Base-by-base conservation (phyloP, 176 grass and related monocot genomes). In the Lolium multiflorum region DNA sequence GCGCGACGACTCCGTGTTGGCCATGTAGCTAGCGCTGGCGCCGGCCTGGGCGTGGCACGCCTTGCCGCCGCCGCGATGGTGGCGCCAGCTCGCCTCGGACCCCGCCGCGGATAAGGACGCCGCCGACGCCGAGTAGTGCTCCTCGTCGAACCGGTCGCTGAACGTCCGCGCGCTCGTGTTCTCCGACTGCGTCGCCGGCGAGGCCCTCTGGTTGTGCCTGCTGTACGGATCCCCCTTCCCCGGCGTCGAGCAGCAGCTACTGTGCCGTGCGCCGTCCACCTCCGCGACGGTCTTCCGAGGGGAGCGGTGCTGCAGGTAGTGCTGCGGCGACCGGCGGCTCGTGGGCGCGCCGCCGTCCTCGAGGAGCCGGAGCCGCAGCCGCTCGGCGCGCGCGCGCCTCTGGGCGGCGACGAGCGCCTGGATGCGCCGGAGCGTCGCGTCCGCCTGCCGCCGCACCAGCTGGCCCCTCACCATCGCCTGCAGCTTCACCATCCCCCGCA, bases 381-480 rank as follows among this genome's bases (percentile, higher is more conserved):
- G 77, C 81, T 89, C 81, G 21, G 68, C 81, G 11, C 81, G 85
- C 24, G 83, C 83, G 76, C 90, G 80, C 5, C 76, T 60, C 79
- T 97, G 95, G 9, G 85, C 92, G 59, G 83, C 77, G 71, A 91
- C 81, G 64, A 97, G 81, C 65, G 92, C 95, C 63, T 94, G 90
- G 87, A 97, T 89, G 22, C 90, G 90, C 0, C 92, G 92, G 11
- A 94, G 90, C 11, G 95, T 92, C 6, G 48, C 49, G 74, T 77
- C 54, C 9, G 90, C 95, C 83, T 94, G 92, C 48, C 84, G 88
- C 46, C 95, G 64, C 51, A 94, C 95, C 62, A 97, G 63, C n/a
- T 88, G 78, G 16, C 92, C 90, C 13, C 95, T 16, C 35, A 94
- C 95, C 78, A 97, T 61, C 21, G 95, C 92, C 86, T 97, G 95